Evolutionary conservation across 495 filamentous ascomycete genomes (phyloP).

Genomic region (Trichoderma orchidacearum): DNA sequence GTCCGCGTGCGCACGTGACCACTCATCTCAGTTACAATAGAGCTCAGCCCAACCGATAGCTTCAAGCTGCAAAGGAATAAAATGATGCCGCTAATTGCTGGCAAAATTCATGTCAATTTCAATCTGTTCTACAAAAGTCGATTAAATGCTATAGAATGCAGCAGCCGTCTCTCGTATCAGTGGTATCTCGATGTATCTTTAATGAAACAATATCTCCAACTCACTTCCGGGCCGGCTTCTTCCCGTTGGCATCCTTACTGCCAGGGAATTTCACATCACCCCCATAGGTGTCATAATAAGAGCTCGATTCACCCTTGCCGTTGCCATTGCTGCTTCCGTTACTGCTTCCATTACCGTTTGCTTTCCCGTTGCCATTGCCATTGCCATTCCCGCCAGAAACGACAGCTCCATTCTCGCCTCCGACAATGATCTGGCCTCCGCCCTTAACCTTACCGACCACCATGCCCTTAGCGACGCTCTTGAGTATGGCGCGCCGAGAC

Average conservation of each 20-base stretch:
- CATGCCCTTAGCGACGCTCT: constrained; percentile 95
- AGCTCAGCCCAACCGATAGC: too few species aligned
- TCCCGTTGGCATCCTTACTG: neutral
- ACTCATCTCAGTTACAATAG: too few species aligned
- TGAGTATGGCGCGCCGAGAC: constrained; percentile 74
- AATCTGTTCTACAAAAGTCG: too few species aligned
- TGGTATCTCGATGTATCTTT: neutral
- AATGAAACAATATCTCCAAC: neutral
- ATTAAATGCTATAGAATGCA: too few species aligned
- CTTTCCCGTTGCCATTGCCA: neutral
- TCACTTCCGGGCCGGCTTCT: neutral
- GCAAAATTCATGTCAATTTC: too few species aligned
- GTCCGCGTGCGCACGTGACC: neutral
- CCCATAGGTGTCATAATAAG: neutral
- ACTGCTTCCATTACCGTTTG: neutral
- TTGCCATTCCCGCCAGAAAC: neutral
- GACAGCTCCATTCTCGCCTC: constrained; percentile 43
- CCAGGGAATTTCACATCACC: neutral
- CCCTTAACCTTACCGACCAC: constrained; percentile 82
- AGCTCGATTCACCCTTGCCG: neutral
- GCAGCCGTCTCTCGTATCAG: neutral
- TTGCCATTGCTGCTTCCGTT: neutral
- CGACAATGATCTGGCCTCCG: constrained; percentile 75
- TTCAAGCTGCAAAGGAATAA: too few species aligned
- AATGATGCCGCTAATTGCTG: too few species aligned